A percentile compares a stretch with the other conserved stretches of the same genome.
Evolutionary conservation across 202 grass and related monocot species (phyloP).

Genomic region (Setaria italica): DNA sequence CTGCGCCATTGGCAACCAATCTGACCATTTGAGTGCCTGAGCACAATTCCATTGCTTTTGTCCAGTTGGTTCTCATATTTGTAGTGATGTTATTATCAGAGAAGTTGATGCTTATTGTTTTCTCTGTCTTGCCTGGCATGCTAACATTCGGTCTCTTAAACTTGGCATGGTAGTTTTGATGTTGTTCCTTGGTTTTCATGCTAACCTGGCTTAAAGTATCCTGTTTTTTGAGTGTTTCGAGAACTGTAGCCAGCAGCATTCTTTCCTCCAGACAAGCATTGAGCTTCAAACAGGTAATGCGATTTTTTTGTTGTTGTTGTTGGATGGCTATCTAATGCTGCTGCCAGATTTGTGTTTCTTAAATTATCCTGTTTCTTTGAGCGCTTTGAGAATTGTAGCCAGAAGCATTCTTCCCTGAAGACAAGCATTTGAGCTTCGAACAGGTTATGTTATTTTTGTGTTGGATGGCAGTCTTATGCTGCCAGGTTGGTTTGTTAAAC

Average conservation of each 20-base stretch:
- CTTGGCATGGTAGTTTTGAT: not conserved
- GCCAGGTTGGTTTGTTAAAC: no score
- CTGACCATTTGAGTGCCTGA: not conserved
- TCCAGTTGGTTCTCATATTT: not conserved
- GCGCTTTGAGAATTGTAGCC: not conserved
- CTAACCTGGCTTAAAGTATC: slow-evolving; percentile 11
- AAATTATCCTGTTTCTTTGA: not conserved
- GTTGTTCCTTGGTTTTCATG: not conserved
- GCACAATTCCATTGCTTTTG: not conserved
- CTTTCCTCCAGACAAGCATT: not conserved
- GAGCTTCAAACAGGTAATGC: not conserved
- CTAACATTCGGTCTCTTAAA: not conserved
- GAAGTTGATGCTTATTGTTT: not conserved
- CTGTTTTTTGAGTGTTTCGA: not conserved
- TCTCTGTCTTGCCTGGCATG: not conserved
- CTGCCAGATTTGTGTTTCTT: not conserved
- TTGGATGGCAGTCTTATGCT: not conserved
- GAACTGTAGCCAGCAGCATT: slow-evolving; percentile 12
- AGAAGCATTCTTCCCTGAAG: slow-evolving; percentile 19
- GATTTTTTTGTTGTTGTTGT: not conserved
- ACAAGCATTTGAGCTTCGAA: not conserved
- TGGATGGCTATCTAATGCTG: not conserved
- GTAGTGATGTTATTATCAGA: not conserved
- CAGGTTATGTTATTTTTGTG: not conserved
- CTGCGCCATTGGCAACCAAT: not conserved